Conservation (phyloP, 306 rosid species). For the Acacia melanoxylon region DNA sequence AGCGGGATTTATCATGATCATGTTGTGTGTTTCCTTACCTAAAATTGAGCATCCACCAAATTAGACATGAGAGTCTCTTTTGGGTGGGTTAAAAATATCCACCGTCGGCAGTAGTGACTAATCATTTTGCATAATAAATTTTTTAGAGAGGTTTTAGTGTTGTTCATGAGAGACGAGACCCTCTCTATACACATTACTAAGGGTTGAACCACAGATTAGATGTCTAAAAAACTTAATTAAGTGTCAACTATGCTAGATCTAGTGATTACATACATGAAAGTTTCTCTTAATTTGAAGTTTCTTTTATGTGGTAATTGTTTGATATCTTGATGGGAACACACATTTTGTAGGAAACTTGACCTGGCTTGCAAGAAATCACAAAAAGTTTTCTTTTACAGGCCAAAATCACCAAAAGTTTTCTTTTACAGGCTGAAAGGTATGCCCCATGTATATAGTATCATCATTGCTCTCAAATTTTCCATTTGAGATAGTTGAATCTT, state of each 20-base stretch:
- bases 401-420: background rate
- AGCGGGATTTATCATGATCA: no score
- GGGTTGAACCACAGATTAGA: accelerated
- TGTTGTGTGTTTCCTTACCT: no score
- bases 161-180: no score
- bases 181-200: no score
- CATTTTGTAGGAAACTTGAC: background rate
- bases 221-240: no score
- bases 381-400: background rate
- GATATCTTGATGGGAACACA: background rate
- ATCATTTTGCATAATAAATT: no score
- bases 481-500: constrained; percentile 12
- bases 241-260: no score
- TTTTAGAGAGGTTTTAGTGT: no score
- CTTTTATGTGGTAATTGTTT: background rate
- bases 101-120: no score
- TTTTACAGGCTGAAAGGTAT: background rate
- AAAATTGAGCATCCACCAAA: background rate
- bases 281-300: background rate
- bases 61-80: no score
- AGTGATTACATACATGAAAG: background rate
- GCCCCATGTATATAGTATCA: background rate
- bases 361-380: background rate
- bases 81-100: no score
- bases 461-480: constrained; percentile 2